Base-by-base conservation (phyloP, 257 asterid genomes). In the Lycium barbarum region DNA sequence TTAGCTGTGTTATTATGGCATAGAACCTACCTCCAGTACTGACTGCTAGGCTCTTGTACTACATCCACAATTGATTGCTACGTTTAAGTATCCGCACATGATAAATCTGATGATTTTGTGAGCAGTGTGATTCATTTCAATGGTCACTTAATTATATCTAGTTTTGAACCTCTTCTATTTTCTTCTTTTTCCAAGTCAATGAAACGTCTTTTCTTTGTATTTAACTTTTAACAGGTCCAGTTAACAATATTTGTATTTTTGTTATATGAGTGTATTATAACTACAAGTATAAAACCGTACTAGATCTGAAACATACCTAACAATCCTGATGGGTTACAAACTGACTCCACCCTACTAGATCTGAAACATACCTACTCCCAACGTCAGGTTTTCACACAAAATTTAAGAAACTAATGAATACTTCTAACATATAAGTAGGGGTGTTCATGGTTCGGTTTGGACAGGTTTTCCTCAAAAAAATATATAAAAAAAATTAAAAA, bases 141-240 rank as follows among this genome's bases (percentile, higher is more conserved):
- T 36, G 20, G 70, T n/a, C 14, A 12, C 2, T 45, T n/a, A 59
- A 18, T 59, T 17, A 55, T 79, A 15, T 63, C 1, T 61, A 57
- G 58, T n/a, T 72, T 61, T 26, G 43, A 12, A n/a, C 59, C 20
- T 79, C 66, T 36, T 81, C 35, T 57, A 35, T 36, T 43, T 81
- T 38, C 73, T 79, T 40, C 9, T 38, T 65, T 58, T 63, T 81
- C 62, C 45, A 45, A 17, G 72, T 14, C 58, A 18, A 11, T 65
- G 43, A 53, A 83, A 72, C 79, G 26, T 78, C 51, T 72, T 43
- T 73, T 84, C 79, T 80, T 87, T 73, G 84, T 81, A 43, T 84
- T 84, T 82, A 54, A 59, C 81, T 26, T 61, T 85, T n/a, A 84
- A 78, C 93, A 95, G 98, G 98, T 73, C 91, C 97, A 5, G 90